Percentiles rank a stretch among this genome's conserved stretches.
These are phyloP conservation scores for Erysimum cheiranthoides DNA, from an alignment of 345 rosid genomes.

Conservation along the genomic window DNA sequence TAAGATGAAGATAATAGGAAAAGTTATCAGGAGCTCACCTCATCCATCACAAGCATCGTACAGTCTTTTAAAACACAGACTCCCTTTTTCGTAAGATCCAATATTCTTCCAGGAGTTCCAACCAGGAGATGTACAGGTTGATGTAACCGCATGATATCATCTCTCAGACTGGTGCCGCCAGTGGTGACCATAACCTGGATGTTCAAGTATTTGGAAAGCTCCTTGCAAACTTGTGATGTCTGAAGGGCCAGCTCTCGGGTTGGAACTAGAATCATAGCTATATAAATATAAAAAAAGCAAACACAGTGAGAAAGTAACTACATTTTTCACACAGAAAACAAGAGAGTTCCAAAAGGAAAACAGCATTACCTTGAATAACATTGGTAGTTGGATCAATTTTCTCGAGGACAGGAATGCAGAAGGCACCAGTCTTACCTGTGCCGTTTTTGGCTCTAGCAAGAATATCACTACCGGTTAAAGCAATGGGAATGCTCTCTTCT, in stretches of 20 bases:
- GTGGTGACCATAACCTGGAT: slow-evolving; percentile 99
- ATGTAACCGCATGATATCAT: slow-evolving; percentile 98
- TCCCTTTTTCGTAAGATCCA: slow-evolving; percentile 96
- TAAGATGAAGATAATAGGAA: slow-evolving; percentile 1
- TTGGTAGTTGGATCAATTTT: slow-evolving; percentile 94
- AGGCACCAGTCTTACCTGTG: slow-evolving; percentile 99
- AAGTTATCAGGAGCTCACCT: slow-evolving; percentile 57
- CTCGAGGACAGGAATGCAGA: slow-evolving; percentile 96
- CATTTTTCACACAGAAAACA: background rate
- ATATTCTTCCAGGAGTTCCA: slow-evolving; percentile 98
- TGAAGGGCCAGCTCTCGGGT: slow-evolving; percentile 98
- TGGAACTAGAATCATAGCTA: slow-evolving; percentile 96
- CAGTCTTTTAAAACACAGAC: slow-evolving; percentile 96
- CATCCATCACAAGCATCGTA: slow-evolving; percentile 97
- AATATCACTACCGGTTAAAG: slow-evolving; percentile 98
- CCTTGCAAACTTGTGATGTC: slow-evolving; percentile 99
- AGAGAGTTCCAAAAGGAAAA: background rate
- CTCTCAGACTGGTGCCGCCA: slow-evolving; percentile 98
- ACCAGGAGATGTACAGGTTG: slow-evolving; percentile 98
- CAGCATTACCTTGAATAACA: slow-evolving; percentile 83
- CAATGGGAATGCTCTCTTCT: slow-evolving; percentile 99
- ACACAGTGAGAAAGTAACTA: background rate
- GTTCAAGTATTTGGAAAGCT: slow-evolving; percentile 91
- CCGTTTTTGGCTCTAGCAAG: slow-evolving; percentile 99
- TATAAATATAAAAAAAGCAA: slow-evolving; percentile 30